Evolutionary conservation across 495 filamentous ascomycete species (phyloP).

Genomic region (Poronia punctata): DNA sequence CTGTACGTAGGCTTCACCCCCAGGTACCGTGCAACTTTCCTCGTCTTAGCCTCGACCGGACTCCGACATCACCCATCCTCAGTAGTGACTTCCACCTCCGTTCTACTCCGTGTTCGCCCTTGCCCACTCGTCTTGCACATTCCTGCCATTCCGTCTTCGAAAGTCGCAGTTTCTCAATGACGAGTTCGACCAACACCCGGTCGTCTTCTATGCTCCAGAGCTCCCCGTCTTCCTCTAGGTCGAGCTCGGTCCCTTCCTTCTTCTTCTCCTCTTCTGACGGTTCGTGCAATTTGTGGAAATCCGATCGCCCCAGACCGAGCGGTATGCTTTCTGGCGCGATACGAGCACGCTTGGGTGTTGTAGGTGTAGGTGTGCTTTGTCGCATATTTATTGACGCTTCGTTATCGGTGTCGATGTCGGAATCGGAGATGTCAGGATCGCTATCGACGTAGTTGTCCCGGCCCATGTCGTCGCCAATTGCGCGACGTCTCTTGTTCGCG

Average conservation of each 20-base stretch:
- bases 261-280: slow-evolving; percentile 27
- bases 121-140: slow-evolving; percentile 62
- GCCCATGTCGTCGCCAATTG: slow-evolving; percentile 45
- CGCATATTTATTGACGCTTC: slow-evolving; percentile 14
- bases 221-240: slow-evolving; percentile 37
- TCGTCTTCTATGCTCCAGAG: slow-evolving; percentile 64
- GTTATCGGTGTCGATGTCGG: slow-evolving; percentile 7
- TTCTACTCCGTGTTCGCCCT: slow-evolving; percentile 59
- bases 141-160: slow-evolving; percentile 72
- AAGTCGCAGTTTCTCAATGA: slow-evolving; percentile 68
- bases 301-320: slow-evolving; percentile 55
- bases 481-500: slow-evolving; percentile 57
- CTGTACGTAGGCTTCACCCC: slow-evolving; percentile 33
- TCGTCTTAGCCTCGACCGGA: slow-evolving; percentile 43
- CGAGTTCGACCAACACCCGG: slow-evolving; percentile 61
- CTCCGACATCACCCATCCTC: slow-evolving; percentile 52
- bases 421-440: slow-evolving; percentile 22
- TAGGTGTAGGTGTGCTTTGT: slow-evolving; percentile 34
- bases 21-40: slow-evolving; percentile 44
- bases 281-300: slow-evolving; percentile 55
- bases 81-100: slow-evolving; percentile 62
- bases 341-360: slow-evolving; percentile 62
- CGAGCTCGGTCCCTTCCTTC: slow-evolving; percentile 32
- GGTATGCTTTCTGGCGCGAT: slow-evolving; percentile 61
- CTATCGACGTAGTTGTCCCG: slow-evolving; percentile 38